Evolutionary conservation across 2,329 filamentous ascomycete species (phyloP).

Genomic region (Phoma herbarum): DNA sequence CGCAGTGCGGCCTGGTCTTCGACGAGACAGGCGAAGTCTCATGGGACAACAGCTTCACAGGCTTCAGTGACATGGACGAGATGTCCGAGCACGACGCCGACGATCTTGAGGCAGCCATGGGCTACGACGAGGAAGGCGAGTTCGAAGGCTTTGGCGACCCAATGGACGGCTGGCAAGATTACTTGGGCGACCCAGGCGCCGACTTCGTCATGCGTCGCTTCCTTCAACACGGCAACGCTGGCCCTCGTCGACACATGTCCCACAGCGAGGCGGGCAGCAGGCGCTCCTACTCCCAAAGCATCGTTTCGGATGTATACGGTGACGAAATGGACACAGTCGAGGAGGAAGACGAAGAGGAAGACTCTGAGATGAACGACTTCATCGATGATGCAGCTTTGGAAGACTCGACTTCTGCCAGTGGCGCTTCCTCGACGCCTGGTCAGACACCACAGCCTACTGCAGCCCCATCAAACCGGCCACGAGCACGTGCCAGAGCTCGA

Average conservation of each 20-base stretch:
- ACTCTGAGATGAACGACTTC: slow-evolving; percentile 55
- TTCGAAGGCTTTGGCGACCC: slow-evolving; percentile 46
- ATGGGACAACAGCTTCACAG: slow-evolving; percentile 51
- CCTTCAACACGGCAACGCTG: slow-evolving; percentile 36
- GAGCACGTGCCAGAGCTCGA: slow-evolving; percentile 38
- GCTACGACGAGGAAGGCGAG: slow-evolving; percentile 54
- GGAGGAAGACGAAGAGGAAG: slow-evolving; percentile 53
- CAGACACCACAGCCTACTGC: slow-evolving; percentile 42
- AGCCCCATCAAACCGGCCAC: slow-evolving; percentile 27
- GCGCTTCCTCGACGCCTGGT: slow-evolving; percentile 42
- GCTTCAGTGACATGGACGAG: slow-evolving; percentile 58
- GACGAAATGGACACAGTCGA: slow-evolving; percentile 55
- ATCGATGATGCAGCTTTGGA: slow-evolving; percentile 49
- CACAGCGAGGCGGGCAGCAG: slow-evolving; percentile 55
- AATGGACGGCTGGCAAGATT: slow-evolving; percentile 44
- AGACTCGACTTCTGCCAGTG: slow-evolving; percentile 33
- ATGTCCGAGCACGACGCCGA: slow-evolving; percentile 52
- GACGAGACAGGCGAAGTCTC: slow-evolving; percentile 56
- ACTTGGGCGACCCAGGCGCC: slow-evolving; percentile 39
- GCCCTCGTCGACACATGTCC: slow-evolving; percentile 47
- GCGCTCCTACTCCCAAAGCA: slow-evolving; percentile 52
- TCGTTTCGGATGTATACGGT: slow-evolving; percentile 51
- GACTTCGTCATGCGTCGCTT: slow-evolving; percentile 49
- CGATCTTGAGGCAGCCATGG: slow-evolving; percentile 51
- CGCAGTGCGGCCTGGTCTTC: slow-evolving; percentile 62